Base-by-base conservation (phyloP, 139 green algal genomes). In the Medakamo hakoo region DNA sequence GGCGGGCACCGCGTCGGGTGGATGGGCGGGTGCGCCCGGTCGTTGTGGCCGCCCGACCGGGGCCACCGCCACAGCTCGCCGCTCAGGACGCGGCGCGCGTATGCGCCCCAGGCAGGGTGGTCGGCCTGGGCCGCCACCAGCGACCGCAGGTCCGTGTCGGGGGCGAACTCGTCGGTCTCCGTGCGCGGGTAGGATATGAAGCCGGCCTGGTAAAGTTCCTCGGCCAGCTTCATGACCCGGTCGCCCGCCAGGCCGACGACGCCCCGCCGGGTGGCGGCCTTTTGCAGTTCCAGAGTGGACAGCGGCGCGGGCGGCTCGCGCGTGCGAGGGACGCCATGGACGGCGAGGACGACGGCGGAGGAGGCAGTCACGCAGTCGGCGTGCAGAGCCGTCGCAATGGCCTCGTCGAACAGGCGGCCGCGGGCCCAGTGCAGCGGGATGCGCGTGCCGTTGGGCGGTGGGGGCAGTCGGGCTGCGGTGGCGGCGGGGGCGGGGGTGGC, bases 121-220 rank as follows among this genome's bases (percentile, higher is more conserved):
- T 64, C 14, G 22, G 19, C 24, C 24, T 62, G 58, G 24, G 27
- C 58, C n/a, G 5, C 55, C 26, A 56, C 21, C 49, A 58, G 30
- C 58, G 32, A 3, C 77, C 40, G 57, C 9, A 95, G 68, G 71
- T 95, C 84, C 63, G 80, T 82, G n/a, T 66, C 77, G 20, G 76
- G 67, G 62, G 78, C 78, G 62, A 94, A 98, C 30, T 66, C 62
- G 71, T 96, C 87, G 5, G 92, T 98, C 71, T 98, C 92, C 28
- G 92, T 98, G 58, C 92, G 76, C 9, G 93, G 93, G 73, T 99
- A 99, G 71, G 71, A 88, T 29, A 99, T 85, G 80, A 82, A 97
- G 27, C 93, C 93, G 27, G 66, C 77, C 73, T 98, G 88, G 80
- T 97, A 97, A 67, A 98, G 77, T 74, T 97, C 91, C 81, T 98